phyloP scores from a whole-genome alignment of 2,329 filamentous ascomycete species.

The Acrodontium crateriforme region DNA sequence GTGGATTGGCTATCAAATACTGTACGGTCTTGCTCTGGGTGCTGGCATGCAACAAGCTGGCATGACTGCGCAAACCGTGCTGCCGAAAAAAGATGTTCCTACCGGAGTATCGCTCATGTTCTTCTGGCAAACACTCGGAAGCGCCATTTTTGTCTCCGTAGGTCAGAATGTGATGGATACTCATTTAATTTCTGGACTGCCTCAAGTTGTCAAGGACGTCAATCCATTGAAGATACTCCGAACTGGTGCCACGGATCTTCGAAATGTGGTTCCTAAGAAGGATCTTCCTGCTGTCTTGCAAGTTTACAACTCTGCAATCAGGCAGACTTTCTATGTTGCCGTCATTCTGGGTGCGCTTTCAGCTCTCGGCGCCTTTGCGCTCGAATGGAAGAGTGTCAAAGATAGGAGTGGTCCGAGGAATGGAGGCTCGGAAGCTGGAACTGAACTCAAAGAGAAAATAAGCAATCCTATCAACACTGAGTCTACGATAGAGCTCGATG shows the following conservation, averaged over 20 bases:
- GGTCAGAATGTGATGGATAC: constrained; percentile 21
- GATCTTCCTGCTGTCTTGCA: constrained; percentile 9
- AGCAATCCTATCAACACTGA: too few species aligned
- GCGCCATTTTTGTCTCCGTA: constrained; percentile 29
- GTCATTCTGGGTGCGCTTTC: constrained; percentile 7
- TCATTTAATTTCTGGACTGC: constrained; percentile 5
- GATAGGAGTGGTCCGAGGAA: constrained; percentile 3
- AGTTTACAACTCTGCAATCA: constrained; percentile 17
- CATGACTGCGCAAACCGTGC: constrained; percentile 26
- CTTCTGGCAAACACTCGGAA: constrained; percentile 30
- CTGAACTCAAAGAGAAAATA: too few species aligned
- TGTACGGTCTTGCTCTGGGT: constrained; percentile 33
- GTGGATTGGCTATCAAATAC: constrained; percentile 37
- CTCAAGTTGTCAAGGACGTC: constrained; percentile 6
- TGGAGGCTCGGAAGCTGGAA: too few species aligned
- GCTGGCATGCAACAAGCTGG: constrained; percentile 28
- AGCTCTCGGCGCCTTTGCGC: constrained; percentile 11
- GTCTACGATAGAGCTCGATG: too few species aligned
- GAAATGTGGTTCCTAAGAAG: constrained; percentile 11
- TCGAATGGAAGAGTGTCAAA: constrained; percentile 18
- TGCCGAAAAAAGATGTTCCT: constrained; percentile 24
- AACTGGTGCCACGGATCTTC: constrained; percentile 18
- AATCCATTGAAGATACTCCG: constrained; percentile 10
- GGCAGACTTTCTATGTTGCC: constrained; percentile 16
- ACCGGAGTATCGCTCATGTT: constrained; percentile 27